Base-by-base conservation (phyloP, 768 basidiomycete species). In the Boletus rubropictus region DNA sequence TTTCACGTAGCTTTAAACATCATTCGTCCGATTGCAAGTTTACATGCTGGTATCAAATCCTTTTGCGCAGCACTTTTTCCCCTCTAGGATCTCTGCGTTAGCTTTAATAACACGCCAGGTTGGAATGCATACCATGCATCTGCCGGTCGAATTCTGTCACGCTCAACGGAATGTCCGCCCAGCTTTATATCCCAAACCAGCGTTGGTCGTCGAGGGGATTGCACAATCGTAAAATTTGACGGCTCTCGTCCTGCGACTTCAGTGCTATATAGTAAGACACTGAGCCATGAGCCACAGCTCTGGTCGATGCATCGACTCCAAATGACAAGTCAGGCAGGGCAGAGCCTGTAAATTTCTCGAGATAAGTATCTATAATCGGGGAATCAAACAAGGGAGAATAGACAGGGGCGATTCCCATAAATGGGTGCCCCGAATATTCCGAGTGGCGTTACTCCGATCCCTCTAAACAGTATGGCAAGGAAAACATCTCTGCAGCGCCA, bases 361-460 rank as follows among this genome's bases (percentile, higher is more conserved):
- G n/a, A n/a, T n/a, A n/a, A n/a, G n/a, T n/a, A n/a, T n/a, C n/a
- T n/a, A n/a, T n/a, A n/a, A n/a, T n/a, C n/a, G n/a, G n/a, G n/a
- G n/a, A n/a, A n/a, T n/a, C n/a, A n/a, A 27, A 12, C 29, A 12
- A 29, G 29, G 29, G 12, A 14, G 12, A 31, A 12, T 4, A 46
- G 33, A 40, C 34, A 52, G 50, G 50, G 50, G 44, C 15, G 10
- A 25, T 45, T 45, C 50, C 43, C 11, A 25, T 8, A 39, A 60
- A 37, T 39, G 39, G 47, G 54, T 33, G 12, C 18, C 14, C 14
- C 4, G 39, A 33, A 39, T 3, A 33, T 33, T 32, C 14, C 24
- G 40, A 33, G 6, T 18, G 12, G 24, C 15, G 2, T n/a, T 33
- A 14, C 18, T 25, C 22, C 35, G 18, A 37, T 32, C 20, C 32